Evolutionary conservation across 2,329 filamentous ascomycete genomes (phyloP), one percentile per base, ranked within the genome.

Genomic region (Cladosporium phlei): DNA sequence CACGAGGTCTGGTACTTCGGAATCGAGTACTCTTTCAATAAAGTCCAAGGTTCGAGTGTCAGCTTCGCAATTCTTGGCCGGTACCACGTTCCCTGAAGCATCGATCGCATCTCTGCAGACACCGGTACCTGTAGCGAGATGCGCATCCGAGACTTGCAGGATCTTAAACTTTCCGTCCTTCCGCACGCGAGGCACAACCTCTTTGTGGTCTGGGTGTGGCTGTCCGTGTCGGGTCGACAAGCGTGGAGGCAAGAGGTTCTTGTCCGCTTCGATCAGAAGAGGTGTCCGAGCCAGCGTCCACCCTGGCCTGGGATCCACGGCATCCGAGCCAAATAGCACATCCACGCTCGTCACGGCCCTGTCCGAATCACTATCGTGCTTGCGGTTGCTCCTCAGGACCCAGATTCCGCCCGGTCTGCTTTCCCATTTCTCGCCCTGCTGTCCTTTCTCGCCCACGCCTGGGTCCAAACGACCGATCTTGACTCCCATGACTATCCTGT

Each of bases 91-190:
- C 9, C 84, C 86, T 4, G 82, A 83, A 9, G 44, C 44, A 27
- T 47, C 44, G 43, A 88, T 79, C n/a, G 88, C 80, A 57, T 98
- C 89, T 54, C 93, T 82, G 62, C 93, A 98, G 34, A 70, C 69
- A 8, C 93, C 93, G 4, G 90, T 76, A 8, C 91, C 93, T 2
- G 93, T 98, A 61, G 88, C 91, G 47, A 98, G 71, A 67, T 98
- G 93, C 51, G 97, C 71, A 69, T 98, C 93, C n/a, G 89, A 86
- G 46, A 95, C 75, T 68, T 98, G 93, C 77, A 98, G 82, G 54
- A 98, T 95, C 73, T 97, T 97, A 73, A 97, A 97, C 58, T 85
- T 88, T 22, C 91, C 93, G 63, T 93, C 88, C 52, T 94, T 88
- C 33, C 80, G 79, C 53, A 98, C 88, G 49, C 86, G 80, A 9